Evolutionary conservation across 306 rosid species (phyloP).

Genomic region (Lagenaria siceraria): DNA sequence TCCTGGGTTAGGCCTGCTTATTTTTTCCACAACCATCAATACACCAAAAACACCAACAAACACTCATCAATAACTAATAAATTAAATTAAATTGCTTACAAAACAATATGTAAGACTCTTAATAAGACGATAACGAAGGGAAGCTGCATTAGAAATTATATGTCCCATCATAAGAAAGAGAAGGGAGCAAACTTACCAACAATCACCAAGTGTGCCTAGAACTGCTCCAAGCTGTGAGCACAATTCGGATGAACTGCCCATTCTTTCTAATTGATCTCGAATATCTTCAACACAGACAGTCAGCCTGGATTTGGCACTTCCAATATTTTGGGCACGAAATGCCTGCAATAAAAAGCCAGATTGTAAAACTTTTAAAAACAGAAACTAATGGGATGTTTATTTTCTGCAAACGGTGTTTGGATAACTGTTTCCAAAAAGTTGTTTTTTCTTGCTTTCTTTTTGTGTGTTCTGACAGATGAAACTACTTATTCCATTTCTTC

Average conservation of each 20-base stretch:
- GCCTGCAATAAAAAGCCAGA: conserved; percentile 40
- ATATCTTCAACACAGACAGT: conserved; percentile 67
- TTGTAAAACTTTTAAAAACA: background rate
- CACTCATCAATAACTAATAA: background rate
- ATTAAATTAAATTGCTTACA: background rate
- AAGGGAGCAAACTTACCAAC: conserved; percentile 51
- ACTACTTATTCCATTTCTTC: background rate
- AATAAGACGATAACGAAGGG: background rate
- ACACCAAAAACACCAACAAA: background rate
- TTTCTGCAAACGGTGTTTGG: background rate
- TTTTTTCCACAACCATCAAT: background rate
- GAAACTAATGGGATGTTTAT: background rate
- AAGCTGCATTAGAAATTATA: background rate
- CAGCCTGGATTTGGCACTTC: conserved; percentile 95
- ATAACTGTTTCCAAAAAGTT: background rate
- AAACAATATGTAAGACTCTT: background rate
- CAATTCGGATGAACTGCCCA: conserved; percentile 64
- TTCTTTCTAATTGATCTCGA: conserved; percentile 56
- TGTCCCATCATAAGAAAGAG: background rate
- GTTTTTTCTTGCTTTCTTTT: background rate
- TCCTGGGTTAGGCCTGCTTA: background rate
- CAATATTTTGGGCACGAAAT: conserved; percentile 80
- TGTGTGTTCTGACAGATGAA: background rate
- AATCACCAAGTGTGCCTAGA: conserved; percentile 97
- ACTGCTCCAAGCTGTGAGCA: conserved; percentile 99